Base-by-base conservation (phyloP, 2,329 filamentous ascomycete genomes). In the Ascochyta fabae region DNA sequence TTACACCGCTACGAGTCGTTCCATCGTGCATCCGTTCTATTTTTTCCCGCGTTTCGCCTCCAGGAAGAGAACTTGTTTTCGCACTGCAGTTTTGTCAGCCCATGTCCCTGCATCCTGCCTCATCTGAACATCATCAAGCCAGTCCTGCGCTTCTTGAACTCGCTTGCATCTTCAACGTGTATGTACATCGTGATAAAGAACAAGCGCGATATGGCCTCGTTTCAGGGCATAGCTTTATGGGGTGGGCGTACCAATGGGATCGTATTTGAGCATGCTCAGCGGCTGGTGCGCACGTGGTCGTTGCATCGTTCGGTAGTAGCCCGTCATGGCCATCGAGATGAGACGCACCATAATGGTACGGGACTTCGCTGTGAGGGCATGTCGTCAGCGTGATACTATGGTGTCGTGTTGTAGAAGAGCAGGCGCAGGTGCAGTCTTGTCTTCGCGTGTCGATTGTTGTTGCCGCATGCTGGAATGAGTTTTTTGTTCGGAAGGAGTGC, bases 241-340 rank as follows among this genome's bases (percentile, higher is more conserved):
- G 23, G 19, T 12, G 13, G 40, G 42, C 84, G 64, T 86, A 96
- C 91, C 89, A 63, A 99, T 93, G 38, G 95, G 95, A 75, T 99
- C 95, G 79, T 99, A 99, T 83, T 99, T 99, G 69, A 99, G 82
- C 92, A 99, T 95, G 81, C 92, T 96, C 79, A 99, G 85, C 53
- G 96, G 93, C 40, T 89, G 83, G 60, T 92, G 84, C 27, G 86
- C 84, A 66, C 95, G 88, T 12, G 92, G 93, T 56, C 96, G 88
- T 67, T 89, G 84, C 77, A 96, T 87, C 49, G 92, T 96, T 78
- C 94, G 93, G 84, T 94, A 99, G 84, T 92, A 99, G 72, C 95
- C 95, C 24, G 95, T 99, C 89, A 96, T 89, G 75, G 95, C 95
- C 95, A 99, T 99, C 62, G 92, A 96, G 76, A 99, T 83, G 66